These are phyloP conservation scores for Crithidia mellificae DNA, from an alignment of 208 protist genomes.

Conservation along the genomic window DNA sequence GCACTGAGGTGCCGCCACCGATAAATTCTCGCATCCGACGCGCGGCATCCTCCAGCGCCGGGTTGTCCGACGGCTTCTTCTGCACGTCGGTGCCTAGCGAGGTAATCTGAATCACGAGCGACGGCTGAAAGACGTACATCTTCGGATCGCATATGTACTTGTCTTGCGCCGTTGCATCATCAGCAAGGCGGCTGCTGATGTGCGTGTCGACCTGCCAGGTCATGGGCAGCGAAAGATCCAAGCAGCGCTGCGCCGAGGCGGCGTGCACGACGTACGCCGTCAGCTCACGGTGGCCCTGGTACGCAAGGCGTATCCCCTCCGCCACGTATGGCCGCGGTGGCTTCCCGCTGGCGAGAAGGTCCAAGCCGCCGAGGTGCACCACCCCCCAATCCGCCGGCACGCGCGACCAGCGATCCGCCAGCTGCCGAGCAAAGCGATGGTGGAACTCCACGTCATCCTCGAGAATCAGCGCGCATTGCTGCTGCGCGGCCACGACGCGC, in stretches of 20 bases:
- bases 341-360: conserved; percentile 79
- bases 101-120: conserved; percentile 86
- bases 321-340: conserved; percentile 84
- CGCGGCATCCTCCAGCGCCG: conserved; percentile 80
- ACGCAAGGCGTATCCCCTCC: conserved; percentile 77
- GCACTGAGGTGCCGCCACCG: conserved; percentile 81
- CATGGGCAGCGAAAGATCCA: conserved; percentile 81
- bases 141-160: conserved; percentile 87
- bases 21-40: conserved; percentile 91
- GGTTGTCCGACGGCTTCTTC: conserved; percentile 71
- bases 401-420: conserved; percentile 52
- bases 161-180: conserved; percentile 66
- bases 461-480: conserved; percentile 68
- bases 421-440: conserved; percentile 60
- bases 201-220: conserved; percentile 93
- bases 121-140: conserved; percentile 89
- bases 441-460: conserved; percentile 92
- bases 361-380: conserved; percentile 88
- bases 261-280: conserved; percentile 87
- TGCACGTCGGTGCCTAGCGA: conserved; percentile 90
- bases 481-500: conserved; percentile 43
- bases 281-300: conserved; percentile 88
- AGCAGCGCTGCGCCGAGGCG: conserved; percentile 66
- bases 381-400: conserved; percentile 88
- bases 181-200: conserved; percentile 68